Base-by-base conservation (phyloP, 2,329 filamentous ascomycete genomes). In the Pseudogymnoascus sp. region DNA sequence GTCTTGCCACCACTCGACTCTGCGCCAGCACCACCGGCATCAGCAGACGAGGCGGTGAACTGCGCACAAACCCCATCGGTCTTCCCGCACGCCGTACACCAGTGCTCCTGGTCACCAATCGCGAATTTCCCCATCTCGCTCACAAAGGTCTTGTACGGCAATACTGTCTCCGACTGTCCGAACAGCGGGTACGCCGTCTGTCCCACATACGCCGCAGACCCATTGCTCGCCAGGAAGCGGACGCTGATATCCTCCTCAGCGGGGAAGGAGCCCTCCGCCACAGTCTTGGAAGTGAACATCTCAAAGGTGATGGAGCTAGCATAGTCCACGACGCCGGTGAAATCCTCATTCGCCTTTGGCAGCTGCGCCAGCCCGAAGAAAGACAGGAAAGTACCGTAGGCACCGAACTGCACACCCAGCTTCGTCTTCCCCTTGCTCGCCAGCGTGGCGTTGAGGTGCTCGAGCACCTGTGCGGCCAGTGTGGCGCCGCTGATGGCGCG, bases 241-340 rank as follows among this genome's bases (percentile, higher is more conserved):
- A 87, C 83, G 10, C 75, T 78, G 67, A 87, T 77, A 62, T 85
- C 79, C 31, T 78, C 65, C 68, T 33, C 60, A 42, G 64, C 69
- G 66, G 86, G 82, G 72, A 85, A 90, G 2, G 76, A 69, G 3
- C 63, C 63, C 10, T 64, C 65, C 4, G 71, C 68, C 11, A 76
- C 79, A 3, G 77, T 76, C 81, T 82, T 75, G 67, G 80, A 79
- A 62, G 83, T 84, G 62, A 86, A 78, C 21, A 87, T 77, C 79
- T 96, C 93, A 73, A 96, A 93, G 5, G 81, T 81, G 83, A 96
- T 91, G 67, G 86, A 86, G 2, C 87, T 88, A 4, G 91, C 91
- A 71, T 96, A 96, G 76, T 92, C 87, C n/a, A 88, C 86, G 11
- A 96, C 79, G 62, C 89, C 89, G 64, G 78, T 86, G 78, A 96